Evolutionary conservation across 306 rosid genomes (phyloP), one percentile per base, ranked within the genome.

Genomic region (Glycine soja): DNA sequence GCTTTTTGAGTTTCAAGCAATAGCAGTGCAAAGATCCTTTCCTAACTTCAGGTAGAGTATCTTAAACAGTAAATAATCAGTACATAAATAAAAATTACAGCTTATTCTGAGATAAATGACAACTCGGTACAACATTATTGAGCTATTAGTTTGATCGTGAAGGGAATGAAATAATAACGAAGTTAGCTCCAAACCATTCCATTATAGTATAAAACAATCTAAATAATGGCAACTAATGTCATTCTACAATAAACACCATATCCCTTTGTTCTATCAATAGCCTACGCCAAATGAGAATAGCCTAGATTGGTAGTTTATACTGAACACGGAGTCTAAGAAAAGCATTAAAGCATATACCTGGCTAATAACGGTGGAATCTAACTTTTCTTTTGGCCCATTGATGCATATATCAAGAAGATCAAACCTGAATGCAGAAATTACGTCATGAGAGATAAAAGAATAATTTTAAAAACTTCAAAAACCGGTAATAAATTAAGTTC

Each of bases 351-450:
- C 42, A 62, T 30, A 72, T 53, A 93, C 99, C 99, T 92, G 99
- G 77, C 98, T 90, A 46, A 96, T 86, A 78, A 96, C 87, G 0
- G 99, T 93, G 10, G 99, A 96, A 85, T 96, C 90, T 51, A 96
- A 83, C 86, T 93, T 93, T 83, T 96, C 98, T 63, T 96, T 93
- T 52, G 99, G 98, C 70, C 99, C 99, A 80, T 90, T 92, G 81
- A 88, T 67, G 87, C 99, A 96, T 75, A 93, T 78, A 83, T 93
- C 97, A 9, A 96, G 94, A 88, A 96, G 97, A 90, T 96, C 98
- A 89, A 89, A 96, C 78, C 99, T 96, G 80, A 65, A 76, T 3
- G n/a, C 72, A 80, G 63, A 52, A 76, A n/a, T 57, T 2, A 75
- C 14, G 38, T 8, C 2, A 64, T 52, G 38, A 53, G 36, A 6